Conservation (phyloP, 352 stramenopile genomes). For the Phytophthora megakarya region DNA sequence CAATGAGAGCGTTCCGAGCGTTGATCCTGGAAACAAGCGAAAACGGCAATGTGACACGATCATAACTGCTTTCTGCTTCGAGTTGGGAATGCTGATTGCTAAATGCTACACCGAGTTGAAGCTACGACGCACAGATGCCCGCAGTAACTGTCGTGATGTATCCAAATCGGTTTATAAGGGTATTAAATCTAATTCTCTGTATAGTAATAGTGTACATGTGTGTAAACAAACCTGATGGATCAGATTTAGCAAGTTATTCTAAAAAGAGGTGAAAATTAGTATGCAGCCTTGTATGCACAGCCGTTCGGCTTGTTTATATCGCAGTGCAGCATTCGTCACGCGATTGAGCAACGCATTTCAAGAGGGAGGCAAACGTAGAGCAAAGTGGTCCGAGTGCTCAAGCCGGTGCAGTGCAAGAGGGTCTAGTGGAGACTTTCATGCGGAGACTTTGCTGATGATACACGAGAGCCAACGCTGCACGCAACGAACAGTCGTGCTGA, state of each 20-base stretch:
- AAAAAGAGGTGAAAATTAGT: not conserved
- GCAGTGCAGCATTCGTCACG: conserved; percentile 3
- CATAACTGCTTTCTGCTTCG: not conserved
- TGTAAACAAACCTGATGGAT: no score
- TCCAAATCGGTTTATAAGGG: not conserved
- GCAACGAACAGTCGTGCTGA: not conserved
- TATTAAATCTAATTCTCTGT: no score
- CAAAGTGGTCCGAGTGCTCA: not conserved
- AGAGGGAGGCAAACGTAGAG: conserved; percentile 3
- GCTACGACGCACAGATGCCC: not conserved
- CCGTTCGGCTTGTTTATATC: conserved; percentile 15
- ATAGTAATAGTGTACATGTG: no score
- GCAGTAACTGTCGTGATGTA: not conserved
- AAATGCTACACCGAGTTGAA: conserved; percentile 13
- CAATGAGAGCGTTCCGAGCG: not conserved
- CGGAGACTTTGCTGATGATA: conserved; percentile 1
- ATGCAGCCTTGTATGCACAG: not conserved
- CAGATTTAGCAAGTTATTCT: not conserved
- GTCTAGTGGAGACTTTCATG: not conserved
- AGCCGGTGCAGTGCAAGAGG: not conserved
- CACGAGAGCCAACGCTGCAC: conserved; percentile 8
- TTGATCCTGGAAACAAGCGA: not conserved
- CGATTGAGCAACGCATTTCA: conserved; percentile 16
- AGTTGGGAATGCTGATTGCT: not conserved
- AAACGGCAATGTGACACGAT: conserved; percentile 3